These are phyloP conservation scores for Monilinia laxa DNA, from an alignment of 2,329 filamentous ascomycete species.

Conservation along the genomic window DNA sequence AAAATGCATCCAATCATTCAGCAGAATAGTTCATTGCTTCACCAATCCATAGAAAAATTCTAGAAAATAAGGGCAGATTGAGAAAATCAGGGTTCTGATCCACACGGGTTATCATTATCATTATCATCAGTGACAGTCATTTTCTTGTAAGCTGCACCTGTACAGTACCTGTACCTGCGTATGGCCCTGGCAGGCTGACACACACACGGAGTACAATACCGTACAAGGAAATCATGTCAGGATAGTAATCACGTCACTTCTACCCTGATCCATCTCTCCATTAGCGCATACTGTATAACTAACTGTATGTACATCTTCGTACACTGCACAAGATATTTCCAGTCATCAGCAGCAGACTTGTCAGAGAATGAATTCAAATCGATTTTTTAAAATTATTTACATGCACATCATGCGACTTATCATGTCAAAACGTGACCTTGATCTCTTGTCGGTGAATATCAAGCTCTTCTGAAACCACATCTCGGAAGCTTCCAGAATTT, in stretches of 20 bases:
- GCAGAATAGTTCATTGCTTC: background rate
- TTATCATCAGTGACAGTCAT: background rate
- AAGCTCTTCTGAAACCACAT: conserved; percentile 16
- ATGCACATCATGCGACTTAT: background rate
- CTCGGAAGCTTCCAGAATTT: conserved; percentile 1
- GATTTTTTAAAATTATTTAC: background rate
- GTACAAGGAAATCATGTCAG: conserved; percentile 2
- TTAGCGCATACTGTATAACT: background rate
- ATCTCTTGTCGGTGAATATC: conserved; percentile 4
- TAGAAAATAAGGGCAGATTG: conserved; percentile 7
- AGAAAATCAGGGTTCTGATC: conserved; percentile 13
- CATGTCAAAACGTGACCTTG: conserved; percentile 1
- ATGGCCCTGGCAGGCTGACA: background rate
- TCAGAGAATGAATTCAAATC: background rate
- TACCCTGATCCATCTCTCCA: background rate
- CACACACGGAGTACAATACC: no score
- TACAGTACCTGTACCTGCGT: conserved; percentile 14
- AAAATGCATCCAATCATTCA: background rate
- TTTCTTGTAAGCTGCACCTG: background rate
- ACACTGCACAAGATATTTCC: background rate
- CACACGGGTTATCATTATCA: background rate
- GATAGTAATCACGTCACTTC: conserved; percentile 4
- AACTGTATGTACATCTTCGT: background rate
- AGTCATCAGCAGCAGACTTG: no score
- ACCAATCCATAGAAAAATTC: conserved; percentile 4